Base-by-base conservation (phyloP, 139 green algal species). In the Diplosphaera chodatii region DNA sequence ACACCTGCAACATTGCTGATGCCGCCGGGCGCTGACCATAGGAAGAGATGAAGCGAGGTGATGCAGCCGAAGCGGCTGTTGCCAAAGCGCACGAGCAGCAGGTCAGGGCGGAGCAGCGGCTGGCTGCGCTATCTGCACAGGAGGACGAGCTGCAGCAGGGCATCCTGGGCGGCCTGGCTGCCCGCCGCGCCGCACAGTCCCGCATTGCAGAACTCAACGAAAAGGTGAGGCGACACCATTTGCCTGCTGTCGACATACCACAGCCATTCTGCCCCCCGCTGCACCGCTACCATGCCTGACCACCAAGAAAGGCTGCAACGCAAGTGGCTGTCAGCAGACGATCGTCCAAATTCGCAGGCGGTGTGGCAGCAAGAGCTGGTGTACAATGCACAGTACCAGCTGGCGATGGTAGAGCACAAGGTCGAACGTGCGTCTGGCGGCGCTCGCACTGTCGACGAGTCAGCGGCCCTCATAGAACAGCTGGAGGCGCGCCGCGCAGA, bases 361-460 rank as follows among this genome's bases (percentile, higher is more conserved):
- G 72, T 86, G 55, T 78, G 83, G 59, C 90, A 95, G 82, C 82
- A 92, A 75, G 90, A 97, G 86, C 76, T 94, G 74, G 78, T 94
- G 69, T 97, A 97, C 75, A 87, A 85, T 29, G 86, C 89, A 13
- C 86, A 95, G 74, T 95, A 93, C 71, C 75, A 90, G 80, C 77
- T 95, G 34, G 81, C 92, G 73, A 79, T 91, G 72, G 88, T 94
- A 85, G 89, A 96, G 83, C 85, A 87, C 37, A 85, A 86, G 72
- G 86, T 97, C 59, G 75, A 84, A 27, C 82, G 89, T 23, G 89
- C 89, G 0, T 72, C 72, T 27, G n/a, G n/a, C n/a, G 91, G 91
- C 18, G 78, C 86, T 66, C 86, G 90, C 41, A 87, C 80, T 34
- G 86, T 94, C 63, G 88, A 95, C 55, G 91, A 97, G 80, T 90